These are phyloP conservation scores for Rhizophlyctis rosea DNA, from an alignment of 192 early-diverging fungal genomes.

Conservation along the genomic window DNA sequence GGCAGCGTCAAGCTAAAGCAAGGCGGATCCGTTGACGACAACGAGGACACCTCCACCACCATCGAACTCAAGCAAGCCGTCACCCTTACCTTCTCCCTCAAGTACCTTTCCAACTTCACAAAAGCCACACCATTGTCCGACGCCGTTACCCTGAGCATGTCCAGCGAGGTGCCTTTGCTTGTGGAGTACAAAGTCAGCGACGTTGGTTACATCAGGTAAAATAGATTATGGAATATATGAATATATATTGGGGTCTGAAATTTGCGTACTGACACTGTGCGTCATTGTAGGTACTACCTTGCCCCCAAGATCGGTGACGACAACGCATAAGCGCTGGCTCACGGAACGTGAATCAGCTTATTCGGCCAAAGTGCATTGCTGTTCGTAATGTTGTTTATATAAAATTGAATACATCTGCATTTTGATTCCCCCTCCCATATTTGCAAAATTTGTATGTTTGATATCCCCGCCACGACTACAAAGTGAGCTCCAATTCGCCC, in stretches of 20 bases:
- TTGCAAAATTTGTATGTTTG: too few species aligned
- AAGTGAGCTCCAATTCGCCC: too few species aligned
- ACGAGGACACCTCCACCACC: constrained; percentile 48
- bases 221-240: neutral
- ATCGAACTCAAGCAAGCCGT: constrained; percentile 82
- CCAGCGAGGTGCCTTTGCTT: constrained; percentile 84
- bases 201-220: constrained; percentile 82
- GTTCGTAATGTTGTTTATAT: too few species aligned
- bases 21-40: constrained; percentile 69
- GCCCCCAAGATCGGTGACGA: constrained; percentile 76
- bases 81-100: constrained; percentile 82
- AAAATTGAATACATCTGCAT: too few species aligned
- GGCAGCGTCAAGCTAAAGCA: constrained; percentile 80
- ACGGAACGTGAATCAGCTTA: too few species aligned
- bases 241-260: neutral
- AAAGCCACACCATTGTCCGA: constrained; percentile 86
- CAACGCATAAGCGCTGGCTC: constrained; percentile 14
- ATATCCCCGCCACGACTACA: too few species aligned
- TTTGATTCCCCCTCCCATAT: too few species aligned
- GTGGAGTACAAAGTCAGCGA: constrained; percentile 91
- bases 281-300: constrained; percentile 67
- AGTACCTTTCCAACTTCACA: constrained; percentile 91
- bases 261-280: neutral
- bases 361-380: too few species aligned
- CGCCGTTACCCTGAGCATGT: constrained; percentile 76